Evolutionary conservation across 2,329 filamentous ascomycete species (phyloP).

Genomic region (Alternaria sp.): DNA sequence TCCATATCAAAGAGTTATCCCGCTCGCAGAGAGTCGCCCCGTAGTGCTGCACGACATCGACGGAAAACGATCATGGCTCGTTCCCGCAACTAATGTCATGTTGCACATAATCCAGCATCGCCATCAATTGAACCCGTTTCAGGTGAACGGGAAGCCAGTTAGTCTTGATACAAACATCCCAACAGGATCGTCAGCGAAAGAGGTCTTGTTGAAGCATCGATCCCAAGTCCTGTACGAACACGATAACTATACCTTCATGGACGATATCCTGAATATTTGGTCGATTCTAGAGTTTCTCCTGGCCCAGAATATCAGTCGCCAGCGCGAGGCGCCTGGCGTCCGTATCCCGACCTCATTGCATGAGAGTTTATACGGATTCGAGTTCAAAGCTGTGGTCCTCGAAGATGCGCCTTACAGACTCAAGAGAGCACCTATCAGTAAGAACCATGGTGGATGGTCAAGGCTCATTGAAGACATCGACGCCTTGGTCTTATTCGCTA

Average conservation of each 20-base stretch:
- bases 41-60: no score
- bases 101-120: no score
- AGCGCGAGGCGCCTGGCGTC: accelerated
- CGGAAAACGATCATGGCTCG: accelerated
- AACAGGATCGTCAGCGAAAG: accelerated
- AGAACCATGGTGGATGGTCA: accelerated
- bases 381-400: no score
- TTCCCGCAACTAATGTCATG: no score
- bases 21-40: accelerated
- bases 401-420: no score
- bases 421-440: accelerated
- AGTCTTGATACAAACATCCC: accelerated
- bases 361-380: no score
- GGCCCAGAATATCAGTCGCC: accelerated
- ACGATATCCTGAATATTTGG: accelerated
- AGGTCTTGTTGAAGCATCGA: accelerated
- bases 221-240: accelerated
- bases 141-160: no score
- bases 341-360: accelerated
- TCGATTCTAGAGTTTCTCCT: no score
- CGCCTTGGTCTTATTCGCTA: no score
- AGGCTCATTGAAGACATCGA: no score
- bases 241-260: no score
- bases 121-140: accelerated
- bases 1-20: no score